phyloP scores from a whole-genome alignment of 441 rosid genomes.

The Eutrema salsugineum region DNA sequence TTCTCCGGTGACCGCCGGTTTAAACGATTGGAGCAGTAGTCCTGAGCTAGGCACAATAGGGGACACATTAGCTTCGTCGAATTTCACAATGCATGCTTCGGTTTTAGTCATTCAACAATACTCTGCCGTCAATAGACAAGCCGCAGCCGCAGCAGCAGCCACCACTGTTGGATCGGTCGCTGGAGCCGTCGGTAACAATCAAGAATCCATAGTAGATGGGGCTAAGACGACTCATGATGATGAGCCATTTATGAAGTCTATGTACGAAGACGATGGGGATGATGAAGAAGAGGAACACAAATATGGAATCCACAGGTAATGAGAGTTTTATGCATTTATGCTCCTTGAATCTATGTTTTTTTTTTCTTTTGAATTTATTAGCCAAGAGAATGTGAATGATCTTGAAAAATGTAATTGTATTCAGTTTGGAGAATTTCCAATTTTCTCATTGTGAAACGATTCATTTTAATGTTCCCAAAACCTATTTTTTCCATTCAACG shows the following conservation, averaged over 20 bases:
- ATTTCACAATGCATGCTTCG: slow-evolving; percentile 26
- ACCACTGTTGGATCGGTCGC: background rate
- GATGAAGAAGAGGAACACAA: slow-evolving; percentile 16
- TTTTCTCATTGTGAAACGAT: background rate
- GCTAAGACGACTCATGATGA: slow-evolving; percentile 5
- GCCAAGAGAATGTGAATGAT: slow-evolving; percentile 13
- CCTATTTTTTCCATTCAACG: background rate
- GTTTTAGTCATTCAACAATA: slow-evolving; percentile 35
- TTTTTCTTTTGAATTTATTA: background rate
- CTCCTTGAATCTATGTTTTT: background rate
- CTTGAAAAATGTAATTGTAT: background rate
- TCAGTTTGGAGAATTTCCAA: slow-evolving; percentile 4
- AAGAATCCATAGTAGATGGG: background rate
- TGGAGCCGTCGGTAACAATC: background rate
- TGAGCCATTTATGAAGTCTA: slow-evolving; percentile 26
- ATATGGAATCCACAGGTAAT: slow-evolving; percentile 14
- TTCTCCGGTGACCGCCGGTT: slow-evolving; percentile 24
- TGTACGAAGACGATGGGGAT: slow-evolving; percentile 11
- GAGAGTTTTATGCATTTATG: background rate
- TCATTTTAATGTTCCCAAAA: background rate
- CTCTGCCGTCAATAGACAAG: slow-evolving; percentile 5
- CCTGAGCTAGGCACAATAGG: slow-evolving; percentile 36
- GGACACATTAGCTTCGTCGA: slow-evolving; percentile 19
- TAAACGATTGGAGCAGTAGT: slow-evolving; percentile 25
- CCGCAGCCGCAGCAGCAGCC: slow-evolving; percentile 1